Evolutionary conservation across 108 stramenopile genomes (phyloP).

Genomic region (Cyclotella cryptica): DNA sequence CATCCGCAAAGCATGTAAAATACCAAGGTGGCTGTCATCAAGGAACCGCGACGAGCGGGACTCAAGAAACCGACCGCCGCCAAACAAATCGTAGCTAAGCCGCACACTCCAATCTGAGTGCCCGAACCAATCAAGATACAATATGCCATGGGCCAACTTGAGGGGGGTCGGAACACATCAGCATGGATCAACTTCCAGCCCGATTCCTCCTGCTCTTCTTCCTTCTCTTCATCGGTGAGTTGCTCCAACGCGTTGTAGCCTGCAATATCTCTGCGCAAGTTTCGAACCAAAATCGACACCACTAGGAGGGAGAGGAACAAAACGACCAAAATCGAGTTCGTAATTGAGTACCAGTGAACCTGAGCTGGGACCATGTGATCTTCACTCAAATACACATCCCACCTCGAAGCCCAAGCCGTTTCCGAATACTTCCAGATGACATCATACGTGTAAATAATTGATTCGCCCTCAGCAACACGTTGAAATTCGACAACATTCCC

Average conservation of each 20-base stretch:
- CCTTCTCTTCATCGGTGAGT: constrained; percentile 91
- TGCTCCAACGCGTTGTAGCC: constrained; percentile 93
- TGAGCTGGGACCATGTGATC: constrained; percentile 93
- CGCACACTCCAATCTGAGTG: constrained; percentile 75
- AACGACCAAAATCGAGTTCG: constrained; percentile 95
- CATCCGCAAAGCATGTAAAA: constrained; percentile 94
- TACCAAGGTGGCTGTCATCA: constrained; percentile 90
- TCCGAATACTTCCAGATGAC: constrained; percentile 92
- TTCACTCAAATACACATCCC: constrained; percentile 97
- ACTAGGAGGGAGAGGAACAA: constrained; percentile 95
- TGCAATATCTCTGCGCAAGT: constrained; percentile 94
- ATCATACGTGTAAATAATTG: constrained; percentile 98
- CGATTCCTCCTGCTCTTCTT: constrained; percentile 89
- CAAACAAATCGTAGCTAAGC: constrained; percentile 80
- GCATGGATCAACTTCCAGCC: constrained; percentile 99
- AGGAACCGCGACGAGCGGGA: constrained; percentile 93
- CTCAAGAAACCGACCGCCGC: constrained; percentile 93
- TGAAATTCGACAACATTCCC: constrained; percentile 53
- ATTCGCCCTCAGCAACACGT: constrained; percentile 59
- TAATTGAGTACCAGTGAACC: constrained; percentile 98
- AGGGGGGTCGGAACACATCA: constrained; percentile 99
- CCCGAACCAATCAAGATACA: constrained; percentile 97
- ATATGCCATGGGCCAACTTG: constrained; percentile 92
- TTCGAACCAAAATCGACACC: constrained; percentile 94
- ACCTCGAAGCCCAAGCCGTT: constrained; percentile 95